Evolutionary conservation across 768 basidiomycete species (phyloP).

Genomic region (Mycena filopes): DNA sequence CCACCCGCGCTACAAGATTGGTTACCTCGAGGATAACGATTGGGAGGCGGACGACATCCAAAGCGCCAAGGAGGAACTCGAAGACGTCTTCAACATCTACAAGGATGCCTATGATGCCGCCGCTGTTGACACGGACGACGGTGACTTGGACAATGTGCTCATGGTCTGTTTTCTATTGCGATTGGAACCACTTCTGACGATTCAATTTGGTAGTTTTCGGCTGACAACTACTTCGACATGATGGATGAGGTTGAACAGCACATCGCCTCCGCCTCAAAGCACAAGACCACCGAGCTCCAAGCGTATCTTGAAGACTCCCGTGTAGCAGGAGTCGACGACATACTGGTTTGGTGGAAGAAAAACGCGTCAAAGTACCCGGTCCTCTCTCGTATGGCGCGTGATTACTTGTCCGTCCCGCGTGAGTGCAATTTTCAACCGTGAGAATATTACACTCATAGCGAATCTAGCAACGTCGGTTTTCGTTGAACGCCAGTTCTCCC

Average conservation of each 20-base stretch:
- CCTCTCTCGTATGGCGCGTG: constrained; percentile 43
- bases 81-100: constrained; percentile 18
- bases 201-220: not conserved
- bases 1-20: constrained; percentile 47
- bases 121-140: not conserved
- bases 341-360: constrained; percentile 42
- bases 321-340: constrained; percentile 31
- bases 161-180: no score
- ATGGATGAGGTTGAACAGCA: constrained; percentile 1
- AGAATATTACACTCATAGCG: not conserved
- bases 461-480: constrained; percentile 42
- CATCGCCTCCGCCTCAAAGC: not conserved
- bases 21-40: constrained; percentile 42
- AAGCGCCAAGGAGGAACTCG: constrained; percentile 33
- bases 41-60: constrained; percentile 44
- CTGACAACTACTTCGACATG: constrained; percentile 7
- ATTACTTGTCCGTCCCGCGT: constrained; percentile 46
- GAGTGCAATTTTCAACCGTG: constrained; percentile 24
- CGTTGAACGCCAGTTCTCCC: constrained; percentile 44
- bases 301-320: constrained; percentile 39
- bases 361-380: constrained; percentile 34
- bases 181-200: not conserved
- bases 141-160: not conserved
- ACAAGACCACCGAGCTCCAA: constrained; percentile 34
- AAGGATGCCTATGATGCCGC: constrained; percentile 4